Percentiles rank a stretch among this genome's conserved stretches.
Evolutionary conservation across 1,284 basidiomycete species (phyloP).

Genomic region (Cutaneotrichosporon arboriforme): DNA sequence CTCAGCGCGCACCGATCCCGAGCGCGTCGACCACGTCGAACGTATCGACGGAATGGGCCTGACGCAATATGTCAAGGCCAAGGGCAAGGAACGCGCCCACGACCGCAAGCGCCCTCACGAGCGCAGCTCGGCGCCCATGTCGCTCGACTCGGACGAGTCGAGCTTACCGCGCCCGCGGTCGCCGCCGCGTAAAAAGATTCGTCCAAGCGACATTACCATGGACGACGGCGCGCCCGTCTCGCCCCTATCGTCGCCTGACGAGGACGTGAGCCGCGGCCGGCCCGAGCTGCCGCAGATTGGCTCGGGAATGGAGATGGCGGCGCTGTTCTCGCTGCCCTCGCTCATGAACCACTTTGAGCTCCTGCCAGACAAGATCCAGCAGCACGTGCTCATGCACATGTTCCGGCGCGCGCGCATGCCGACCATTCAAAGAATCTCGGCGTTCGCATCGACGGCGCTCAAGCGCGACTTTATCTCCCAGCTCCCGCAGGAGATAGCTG

Average conservation of each 20-base stretch:
- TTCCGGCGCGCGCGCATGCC: constrained; percentile 43
- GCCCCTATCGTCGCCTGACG: constrained; percentile 35
- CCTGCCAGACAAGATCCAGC: constrained; percentile 45
- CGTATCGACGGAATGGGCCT: constrained; percentile 15
- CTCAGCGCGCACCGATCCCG: constrained; percentile 11
- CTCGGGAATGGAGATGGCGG: constrained; percentile 38
- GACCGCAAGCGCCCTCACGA: constrained; percentile 37
- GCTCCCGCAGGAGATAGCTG: constrained; percentile 44
- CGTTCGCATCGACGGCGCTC: constrained; percentile 39
- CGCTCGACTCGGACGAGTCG: background rate
- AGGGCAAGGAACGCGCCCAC: constrained; percentile 32
- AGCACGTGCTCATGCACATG: constrained; percentile 48
- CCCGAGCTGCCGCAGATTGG: constrained; percentile 20
- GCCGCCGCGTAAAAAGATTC: constrained; percentile 42
- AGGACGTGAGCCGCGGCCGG: constrained; percentile 12
- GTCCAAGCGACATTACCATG: constrained; percentile 19
- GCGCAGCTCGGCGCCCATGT: constrained; percentile 1
- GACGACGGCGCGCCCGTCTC: constrained; percentile 14
- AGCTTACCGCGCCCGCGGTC: constrained; percentile 6
- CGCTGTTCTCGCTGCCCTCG: constrained; percentile 41
- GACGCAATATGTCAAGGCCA: constrained; percentile 22
- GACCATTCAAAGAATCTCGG: constrained; percentile 42
- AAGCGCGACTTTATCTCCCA: constrained; percentile 44
- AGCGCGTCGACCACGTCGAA: constrained; percentile 8
- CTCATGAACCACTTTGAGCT: constrained; percentile 42